A percentile compares a stretch with the other conserved stretches of the same genome.
phyloP scores from a whole-genome alignment of 495 filamentous ascomycete genomes.

The Aspergillus ostianus region DNA sequence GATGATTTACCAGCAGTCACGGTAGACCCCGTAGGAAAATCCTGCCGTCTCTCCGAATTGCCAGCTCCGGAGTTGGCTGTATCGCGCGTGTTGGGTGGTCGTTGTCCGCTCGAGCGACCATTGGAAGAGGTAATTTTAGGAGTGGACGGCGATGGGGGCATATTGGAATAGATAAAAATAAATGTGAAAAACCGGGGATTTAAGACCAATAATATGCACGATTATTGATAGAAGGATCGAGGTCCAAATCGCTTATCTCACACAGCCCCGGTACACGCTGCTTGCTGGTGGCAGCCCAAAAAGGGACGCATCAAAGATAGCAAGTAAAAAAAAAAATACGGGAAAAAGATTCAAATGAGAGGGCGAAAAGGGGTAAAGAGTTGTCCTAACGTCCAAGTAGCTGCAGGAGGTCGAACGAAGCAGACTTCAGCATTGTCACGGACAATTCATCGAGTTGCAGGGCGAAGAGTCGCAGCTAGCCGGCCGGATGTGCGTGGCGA shows the following conservation, averaged over 20 bases:
- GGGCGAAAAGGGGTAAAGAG: background rate
- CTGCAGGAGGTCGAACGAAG: constrained; percentile 8
- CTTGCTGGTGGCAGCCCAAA: constrained; percentile 1
- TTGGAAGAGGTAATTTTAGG: background rate
- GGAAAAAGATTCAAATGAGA: constrained; percentile 1
- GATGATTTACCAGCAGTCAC: constrained; percentile 24
- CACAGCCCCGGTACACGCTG: background rate
- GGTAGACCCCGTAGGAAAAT: constrained; percentile 25
- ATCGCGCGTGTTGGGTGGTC: constrained; percentile 7
- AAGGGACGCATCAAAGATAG: background rate
- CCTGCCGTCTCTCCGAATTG: constrained; percentile 11
- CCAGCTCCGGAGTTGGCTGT: constrained; percentile 3
- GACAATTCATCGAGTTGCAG: constrained; percentile 20
- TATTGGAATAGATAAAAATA: background rate
- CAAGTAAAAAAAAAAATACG: background rate
- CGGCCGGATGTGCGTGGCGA: constrained; percentile 14
- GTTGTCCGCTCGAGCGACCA: constrained; percentile 9
- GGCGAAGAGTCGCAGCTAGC: constrained; percentile 9
- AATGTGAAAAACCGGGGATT: background rate
- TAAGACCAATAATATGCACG: background rate
- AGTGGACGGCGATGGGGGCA: constrained; percentile 10
- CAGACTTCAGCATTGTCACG: constrained; percentile 17
- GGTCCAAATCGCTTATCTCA: constrained; percentile 4
- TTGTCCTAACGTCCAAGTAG: constrained; percentile 9
- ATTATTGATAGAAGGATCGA: constrained; percentile 2